phyloP scores from a whole-genome alignment of 139 green algal genomes.

The Diplosphaera chodatii region DNA sequence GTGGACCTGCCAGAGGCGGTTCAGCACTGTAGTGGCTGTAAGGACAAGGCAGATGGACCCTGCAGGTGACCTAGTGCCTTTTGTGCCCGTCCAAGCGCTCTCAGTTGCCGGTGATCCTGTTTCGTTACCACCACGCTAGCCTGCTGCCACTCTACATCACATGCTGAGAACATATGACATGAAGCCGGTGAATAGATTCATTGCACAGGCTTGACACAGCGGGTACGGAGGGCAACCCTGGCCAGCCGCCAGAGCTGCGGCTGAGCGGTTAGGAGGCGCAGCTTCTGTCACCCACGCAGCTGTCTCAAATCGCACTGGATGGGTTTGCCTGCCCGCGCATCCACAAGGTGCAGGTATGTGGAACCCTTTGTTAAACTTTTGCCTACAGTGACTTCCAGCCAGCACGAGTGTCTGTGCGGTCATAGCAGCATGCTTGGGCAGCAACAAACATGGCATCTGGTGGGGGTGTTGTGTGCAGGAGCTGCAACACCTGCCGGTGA shows the following conservation, averaged over 20 bases:
- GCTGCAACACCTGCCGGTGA: not conserved
- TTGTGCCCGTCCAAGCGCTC: no score
- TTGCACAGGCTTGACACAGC: slow-evolving; percentile 16
- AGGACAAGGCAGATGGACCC: slow-evolving; percentile 12
- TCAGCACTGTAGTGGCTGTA: slow-evolving; percentile 4
- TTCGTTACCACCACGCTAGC: no score
- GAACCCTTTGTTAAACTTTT: no score
- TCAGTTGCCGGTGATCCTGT: no score
- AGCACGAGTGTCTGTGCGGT: no score
- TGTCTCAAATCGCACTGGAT: slow-evolving; percentile 40
- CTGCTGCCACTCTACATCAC: no score
- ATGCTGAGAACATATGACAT: no score
- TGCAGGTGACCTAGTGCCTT: slow-evolving; percentile 17
- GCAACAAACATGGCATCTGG: no score
- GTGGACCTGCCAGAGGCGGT: slow-evolving; percentile 37
- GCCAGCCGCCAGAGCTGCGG: slow-evolving; percentile 21
- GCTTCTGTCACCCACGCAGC: slow-evolving; percentile 26
- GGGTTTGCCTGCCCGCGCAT: slow-evolving; percentile 31
- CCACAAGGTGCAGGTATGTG: slow-evolving; percentile 17
- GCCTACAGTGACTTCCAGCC: no score
- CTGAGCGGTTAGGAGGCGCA: slow-evolving; percentile 39
- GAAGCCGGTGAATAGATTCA: no score
- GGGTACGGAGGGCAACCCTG: slow-evolving; percentile 16
- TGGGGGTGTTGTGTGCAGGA: no score
- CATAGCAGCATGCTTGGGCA: no score